phyloP scores from a whole-genome alignment of 2,329 filamentous ascomycete genomes.

The Calonectria pteridis region DNA sequence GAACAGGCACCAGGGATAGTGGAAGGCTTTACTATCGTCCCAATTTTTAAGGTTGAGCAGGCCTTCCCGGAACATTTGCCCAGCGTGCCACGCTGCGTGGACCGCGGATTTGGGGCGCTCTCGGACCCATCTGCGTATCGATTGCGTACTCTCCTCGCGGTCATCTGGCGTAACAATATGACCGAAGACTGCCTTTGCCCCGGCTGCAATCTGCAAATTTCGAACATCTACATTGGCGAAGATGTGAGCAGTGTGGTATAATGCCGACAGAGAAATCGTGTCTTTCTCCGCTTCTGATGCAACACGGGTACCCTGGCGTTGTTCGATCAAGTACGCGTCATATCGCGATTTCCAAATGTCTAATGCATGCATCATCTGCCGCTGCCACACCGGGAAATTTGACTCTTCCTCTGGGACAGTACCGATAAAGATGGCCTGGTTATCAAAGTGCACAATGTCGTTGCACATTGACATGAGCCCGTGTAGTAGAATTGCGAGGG shows the following conservation, averaged over 20 bases:
- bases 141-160: not conserved
- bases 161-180: not conserved
- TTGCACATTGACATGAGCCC: conserved; percentile 4
- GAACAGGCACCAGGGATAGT: not conserved
- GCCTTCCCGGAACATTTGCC: not conserved
- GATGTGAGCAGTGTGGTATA: not conserved
- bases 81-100: not conserved
- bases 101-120: not conserved
- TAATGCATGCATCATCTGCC: not conserved
- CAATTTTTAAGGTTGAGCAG: not conserved
- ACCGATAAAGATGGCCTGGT: not conserved
- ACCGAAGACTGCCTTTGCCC: not conserved
- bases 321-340: not conserved
- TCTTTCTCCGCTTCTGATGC: not conserved
- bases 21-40: not conserved
- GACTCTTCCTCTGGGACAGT: not conserved
- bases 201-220: not conserved
- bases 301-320: not conserved
- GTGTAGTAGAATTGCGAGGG: not conserved
- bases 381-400: not conserved
- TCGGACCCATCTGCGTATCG: not conserved
- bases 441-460: not conserved
- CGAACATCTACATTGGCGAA: not conserved
- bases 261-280: not conserved
- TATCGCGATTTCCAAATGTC: not conserved